Base-by-base conservation (phyloP, 2,329 filamentous ascomycete species). In the Ceratocystiopsis brevicomis region DNA sequence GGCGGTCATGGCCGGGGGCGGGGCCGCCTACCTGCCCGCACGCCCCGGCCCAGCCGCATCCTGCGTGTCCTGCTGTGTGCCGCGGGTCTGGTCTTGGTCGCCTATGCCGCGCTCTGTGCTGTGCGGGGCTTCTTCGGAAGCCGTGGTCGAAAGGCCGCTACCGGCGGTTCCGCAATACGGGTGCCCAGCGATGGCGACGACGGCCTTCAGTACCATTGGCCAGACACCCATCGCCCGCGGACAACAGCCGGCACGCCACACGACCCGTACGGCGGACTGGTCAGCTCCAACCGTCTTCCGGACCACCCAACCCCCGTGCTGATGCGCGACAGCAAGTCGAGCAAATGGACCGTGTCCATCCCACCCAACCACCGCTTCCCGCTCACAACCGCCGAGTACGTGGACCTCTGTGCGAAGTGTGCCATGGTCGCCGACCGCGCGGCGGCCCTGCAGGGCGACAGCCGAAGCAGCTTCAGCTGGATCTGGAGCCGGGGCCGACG, bases 341-440 rank as follows among this genome's bases (percentile, higher is more conserved):
- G 66, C 39, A 80, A 79, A 56, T 92, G 85, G 85, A 90, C 84
- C 0, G 71, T 92, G 12, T 85, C 75, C 1, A 86, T 93, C 35
- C 84, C 84, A 1, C 64, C 68, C 8, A 68, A 67, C 45, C 64
- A 68, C 39, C 63, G 66, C 4, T 88, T 88, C 47, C 84, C 84
- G 1, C 58, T 90, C 3, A 59, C 66, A 0, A 68, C 72, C 17
- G 59, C 68, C 11, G 71, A 84, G 48, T 90, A 90, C 54, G 59
- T 66, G 14, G 71, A 78, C 37, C 78, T 92, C 46, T 82, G 78
- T 54, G 63, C 62, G 25, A 74, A 79, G 50, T 80, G 78, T 41
- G 69, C 67, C 47, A 72, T 82, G 54, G 69, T 83, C 25, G 71
- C 79, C 2, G 63, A 61, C 8, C 67, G 72, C 47, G 68, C 78